Evolutionary conservation across 2,329 filamentous ascomycete genomes (phyloP).

Genomic region (Teratosphaeria pseudoeucalypti): DNA sequence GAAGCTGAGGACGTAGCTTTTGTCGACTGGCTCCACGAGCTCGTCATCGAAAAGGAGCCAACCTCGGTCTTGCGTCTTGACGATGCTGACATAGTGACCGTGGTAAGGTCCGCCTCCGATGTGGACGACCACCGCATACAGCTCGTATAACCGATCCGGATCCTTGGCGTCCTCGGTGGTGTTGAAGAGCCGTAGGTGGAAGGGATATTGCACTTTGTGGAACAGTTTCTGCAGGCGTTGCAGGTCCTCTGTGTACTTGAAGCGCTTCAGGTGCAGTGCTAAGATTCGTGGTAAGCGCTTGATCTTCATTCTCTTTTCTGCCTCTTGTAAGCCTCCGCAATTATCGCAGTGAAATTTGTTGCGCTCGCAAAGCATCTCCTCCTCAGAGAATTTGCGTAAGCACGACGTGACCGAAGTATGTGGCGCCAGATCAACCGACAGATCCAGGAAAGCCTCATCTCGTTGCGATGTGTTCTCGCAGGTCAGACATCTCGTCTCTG

Average conservation of each 20-base stretch:
- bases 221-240: conserved; percentile 92
- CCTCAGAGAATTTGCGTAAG: conserved; percentile 87
- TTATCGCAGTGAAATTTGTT: conserved; percentile 99
- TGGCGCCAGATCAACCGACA: conserved; percentile 91
- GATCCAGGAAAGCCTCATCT: conserved; percentile 89
- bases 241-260: conserved; percentile 96
- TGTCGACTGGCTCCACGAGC: conserved; percentile 96
- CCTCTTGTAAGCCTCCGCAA: conserved; percentile 91
- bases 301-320: conserved; percentile 98
- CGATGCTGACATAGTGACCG: conserved; percentile 93
- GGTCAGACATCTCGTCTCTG: conserved; percentile 90
- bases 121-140: conserved; percentile 95
- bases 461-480: conserved; percentile 92
- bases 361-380: conserved; percentile 95
- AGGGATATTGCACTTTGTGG: conserved; percentile 92
- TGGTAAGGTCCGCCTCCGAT: conserved; percentile 96
- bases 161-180: conserved; percentile 93
- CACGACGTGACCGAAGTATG: conserved; percentile 95
- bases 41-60: conserved; percentile 98
- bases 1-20: conserved; percentile 91
- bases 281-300: conserved; percentile 86
- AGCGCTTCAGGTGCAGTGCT: conserved; percentile 87
- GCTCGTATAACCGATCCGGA: conserved; percentile 84
- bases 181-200: conserved; percentile 92
- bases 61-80: conserved; percentile 91